Base-by-base conservation (phyloP, 352 stramenopile species). In the Pilasporangium apinafurcum region DNA sequence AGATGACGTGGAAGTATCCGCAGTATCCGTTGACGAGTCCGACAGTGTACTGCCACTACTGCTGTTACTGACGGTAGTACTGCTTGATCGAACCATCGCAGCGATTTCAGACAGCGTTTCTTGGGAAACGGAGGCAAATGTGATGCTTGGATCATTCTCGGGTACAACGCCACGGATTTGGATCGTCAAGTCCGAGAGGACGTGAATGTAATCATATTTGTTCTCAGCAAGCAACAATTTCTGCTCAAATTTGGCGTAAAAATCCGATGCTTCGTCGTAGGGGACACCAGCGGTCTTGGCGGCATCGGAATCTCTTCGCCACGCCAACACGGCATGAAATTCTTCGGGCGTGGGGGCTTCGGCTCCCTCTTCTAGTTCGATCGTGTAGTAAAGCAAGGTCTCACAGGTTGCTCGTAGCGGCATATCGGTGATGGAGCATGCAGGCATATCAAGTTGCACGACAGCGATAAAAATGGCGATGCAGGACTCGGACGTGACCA, bases 401-500 rank as follows among this genome's bases (percentile, higher is more conserved):
- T 81, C 65, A 18, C 48, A 61, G 0, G 56, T 53, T 27, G 62
- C 59, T 38, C 60, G 65, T 17, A 77, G 31, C 13, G 62, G 48
- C 10, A 65, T 47, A 7, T 53, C 50, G 6, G 33, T 42, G 16
- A 78, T 53, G 39, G 64, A 44, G 34, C 68, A 82, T 41, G 75
- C 62, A 12, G 63, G 62, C 13, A 71, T 17, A 9, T 66, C 61
- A 4, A 38, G 53, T 7, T 73, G 48, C 24, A 74, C 34, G 8
- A 51, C 56, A 17, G 56, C 52, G 3, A 59, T 74, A 41, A 78
- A 72, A 8, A 76, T 48, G 13, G 65, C 60, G 1, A 51, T 50
- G 8, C 65, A 82, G 3, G 65, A 56, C 4, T 53, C 27, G 1
- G 59, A 69, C 1, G 32, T 44, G 29, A 43, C 60, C 56, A 82